These are phyloP conservation scores for Aspergillus latus DNA, from an alignment of 2,329 filamentous ascomycete species.

Conservation along the genomic window DNA sequence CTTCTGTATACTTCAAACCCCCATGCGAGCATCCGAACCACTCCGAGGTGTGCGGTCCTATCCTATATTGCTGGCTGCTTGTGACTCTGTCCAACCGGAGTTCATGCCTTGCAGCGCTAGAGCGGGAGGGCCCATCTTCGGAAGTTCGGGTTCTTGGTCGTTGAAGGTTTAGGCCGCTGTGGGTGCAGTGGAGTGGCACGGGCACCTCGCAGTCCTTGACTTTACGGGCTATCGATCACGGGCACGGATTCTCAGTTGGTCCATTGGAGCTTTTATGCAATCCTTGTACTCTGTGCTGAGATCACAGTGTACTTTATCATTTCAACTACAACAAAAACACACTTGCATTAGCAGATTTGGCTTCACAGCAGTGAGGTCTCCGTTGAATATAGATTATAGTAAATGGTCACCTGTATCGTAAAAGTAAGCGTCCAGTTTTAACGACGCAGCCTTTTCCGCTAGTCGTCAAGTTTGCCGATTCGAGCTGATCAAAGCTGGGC, in stretches of 20 bases:
- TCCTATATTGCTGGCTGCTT: conserved; percentile 10
- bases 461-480: conserved; percentile 11
- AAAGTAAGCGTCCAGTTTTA: background rate
- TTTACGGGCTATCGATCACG: background rate
- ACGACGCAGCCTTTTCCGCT: conserved; percentile 3
- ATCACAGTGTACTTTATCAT: too few relatives aligned
- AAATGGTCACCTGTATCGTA: conserved; percentile 1
- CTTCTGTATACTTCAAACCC: background rate
- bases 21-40: background rate
- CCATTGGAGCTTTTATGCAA: background rate
- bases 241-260: background rate
- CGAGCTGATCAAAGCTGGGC: background rate
- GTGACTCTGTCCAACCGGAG: conserved; percentile 17
- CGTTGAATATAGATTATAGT: background rate
- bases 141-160: conserved; percentile 15
- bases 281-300: too few relatives aligned
- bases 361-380: background rate
- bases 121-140: conserved; percentile 15
- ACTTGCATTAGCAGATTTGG: too few relatives aligned
- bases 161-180: conserved; percentile 1
- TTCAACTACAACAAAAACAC: too few relatives aligned
- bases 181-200: background rate
- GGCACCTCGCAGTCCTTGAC: background rate
- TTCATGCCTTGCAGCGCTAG: conserved; percentile 15
- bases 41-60: background rate